phyloP scores from a whole-genome alignment of 2,329 filamentous ascomycete species.

The Graphiopsis chlorocephala region DNA sequence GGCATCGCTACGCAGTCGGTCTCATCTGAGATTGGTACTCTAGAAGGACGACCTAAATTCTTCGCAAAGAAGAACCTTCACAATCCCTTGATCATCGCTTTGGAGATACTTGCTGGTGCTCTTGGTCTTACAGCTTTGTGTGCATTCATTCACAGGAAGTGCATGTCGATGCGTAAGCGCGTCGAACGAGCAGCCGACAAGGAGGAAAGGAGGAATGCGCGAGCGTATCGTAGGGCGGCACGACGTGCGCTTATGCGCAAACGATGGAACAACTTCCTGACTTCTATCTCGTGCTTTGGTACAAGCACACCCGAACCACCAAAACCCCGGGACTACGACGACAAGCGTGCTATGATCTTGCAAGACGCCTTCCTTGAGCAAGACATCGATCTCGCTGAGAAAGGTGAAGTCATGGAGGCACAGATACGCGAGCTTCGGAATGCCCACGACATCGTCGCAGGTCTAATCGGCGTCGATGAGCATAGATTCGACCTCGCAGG shows the following conservation, averaged over 20 bases:
- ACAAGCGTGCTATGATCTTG: conserved; percentile 50
- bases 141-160: conserved; percentile 46
- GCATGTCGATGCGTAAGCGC: conserved; percentile 48
- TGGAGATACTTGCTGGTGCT: conserved; percentile 45
- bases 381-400: conserved; percentile 45
- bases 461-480: conserved; percentile 27
- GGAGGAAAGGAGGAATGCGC: conserved; percentile 53
- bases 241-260: conserved; percentile 50
- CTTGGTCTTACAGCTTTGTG: conserved; percentile 46
- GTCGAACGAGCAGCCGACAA: conserved; percentile 53
- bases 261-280: conserved; percentile 45
- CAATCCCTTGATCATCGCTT: conserved; percentile 29
- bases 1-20: not conserved
- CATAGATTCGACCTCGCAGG: conserved; percentile 33
- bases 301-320: conserved; percentile 31
- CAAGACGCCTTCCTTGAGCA: conserved; percentile 36
- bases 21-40: conserved; percentile 1
- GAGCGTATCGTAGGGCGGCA: conserved; percentile 54
- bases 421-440: conserved; percentile 52
- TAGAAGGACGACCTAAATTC: conserved; percentile 8
- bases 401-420: conserved; percentile 41
- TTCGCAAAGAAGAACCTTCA: conserved; percentile 5
- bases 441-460: conserved; percentile 51
- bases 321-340: conserved; percentile 47
- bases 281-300: conserved; percentile 30